A percentile compares a stretch with the other conserved stretches of the same genome.
Conservation (phyloP, 306 rosid species). For the Sicyos baderoa region DNA sequence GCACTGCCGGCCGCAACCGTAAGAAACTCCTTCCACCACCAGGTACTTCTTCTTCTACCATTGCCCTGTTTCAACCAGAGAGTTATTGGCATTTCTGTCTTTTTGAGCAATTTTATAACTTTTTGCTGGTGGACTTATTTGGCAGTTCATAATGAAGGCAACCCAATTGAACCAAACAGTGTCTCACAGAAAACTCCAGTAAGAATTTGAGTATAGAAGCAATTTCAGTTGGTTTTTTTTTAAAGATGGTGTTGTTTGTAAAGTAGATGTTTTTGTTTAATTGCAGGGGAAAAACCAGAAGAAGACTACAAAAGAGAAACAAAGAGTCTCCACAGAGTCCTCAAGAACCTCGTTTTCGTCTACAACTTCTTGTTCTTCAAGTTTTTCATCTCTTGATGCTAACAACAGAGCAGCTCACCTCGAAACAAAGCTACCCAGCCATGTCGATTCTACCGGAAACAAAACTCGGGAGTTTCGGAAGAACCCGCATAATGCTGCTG, state of each 20-base stretch:
- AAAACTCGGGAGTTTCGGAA: constrained; percentile 21
- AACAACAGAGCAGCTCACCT: constrained; percentile 37
- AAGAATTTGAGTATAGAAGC: constrained; percentile 20
- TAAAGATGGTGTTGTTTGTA: background rate
- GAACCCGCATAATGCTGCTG: constrained; percentile 27
- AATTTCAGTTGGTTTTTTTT: background rate
- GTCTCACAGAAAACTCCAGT: constrained; percentile 36
- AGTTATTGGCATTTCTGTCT: background rate
- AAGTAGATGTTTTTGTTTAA: background rate
- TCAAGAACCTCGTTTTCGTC: constrained; percentile 53
- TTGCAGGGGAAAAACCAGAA: constrained; percentile 49
- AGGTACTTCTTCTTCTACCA: constrained; percentile 3
- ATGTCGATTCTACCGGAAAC: constrained; percentile 20
- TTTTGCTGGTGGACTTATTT: constrained; percentile 1
- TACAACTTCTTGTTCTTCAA: constrained; percentile 70
- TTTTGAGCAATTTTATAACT: background rate
- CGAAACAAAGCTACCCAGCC: constrained; percentile 35
- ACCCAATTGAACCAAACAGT: constrained; percentile 26
- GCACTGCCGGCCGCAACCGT: constrained; percentile 24
- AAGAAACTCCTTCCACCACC: constrained; percentile 40
- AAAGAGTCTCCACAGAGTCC: constrained; percentile 55
- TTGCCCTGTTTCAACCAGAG: background rate
- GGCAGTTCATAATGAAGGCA: constrained; percentile 35
- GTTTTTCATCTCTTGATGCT: constrained; percentile 68
- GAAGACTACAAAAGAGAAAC: constrained; percentile 38